Conservation (phyloP, 1,284 basidiomycete genomes). For the Cryptococcus sp. region DNA sequence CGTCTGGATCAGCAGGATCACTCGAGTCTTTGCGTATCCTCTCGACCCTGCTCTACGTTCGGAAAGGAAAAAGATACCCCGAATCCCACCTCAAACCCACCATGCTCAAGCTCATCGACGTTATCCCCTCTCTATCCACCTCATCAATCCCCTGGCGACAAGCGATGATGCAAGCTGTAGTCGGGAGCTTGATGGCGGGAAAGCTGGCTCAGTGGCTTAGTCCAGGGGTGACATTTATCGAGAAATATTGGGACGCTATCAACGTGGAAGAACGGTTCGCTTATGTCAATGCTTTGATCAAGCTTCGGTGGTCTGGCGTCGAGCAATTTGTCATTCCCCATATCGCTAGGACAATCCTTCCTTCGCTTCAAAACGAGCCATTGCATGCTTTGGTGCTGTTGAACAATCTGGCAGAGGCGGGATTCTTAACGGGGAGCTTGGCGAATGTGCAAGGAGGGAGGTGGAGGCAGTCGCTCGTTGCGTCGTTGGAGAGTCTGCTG, state of each 20-base stretch:
- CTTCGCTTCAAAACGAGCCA: slow-evolving; percentile 26
- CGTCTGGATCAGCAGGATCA: background rate
- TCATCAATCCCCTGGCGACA: slow-evolving; percentile 19
- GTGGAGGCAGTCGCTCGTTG: slow-evolving; percentile 37
- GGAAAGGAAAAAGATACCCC: slow-evolving; percentile 49
- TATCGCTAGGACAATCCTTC: slow-evolving; percentile 31
- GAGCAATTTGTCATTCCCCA: slow-evolving; percentile 47
- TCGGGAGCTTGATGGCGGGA: slow-evolving; percentile 36
- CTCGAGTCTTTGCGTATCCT: background rate
- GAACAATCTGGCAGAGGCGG: slow-evolving; percentile 38
- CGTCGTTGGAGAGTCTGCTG: slow-evolving; percentile 17
- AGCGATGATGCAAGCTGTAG: slow-evolving; percentile 26
- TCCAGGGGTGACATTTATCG: slow-evolving; percentile 43
- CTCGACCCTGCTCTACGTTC: slow-evolving; percentile 49
- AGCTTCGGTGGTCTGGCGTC: slow-evolving; percentile 42
- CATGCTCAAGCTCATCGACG: slow-evolving; percentile 31
- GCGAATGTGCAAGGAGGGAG: slow-evolving; percentile 44
- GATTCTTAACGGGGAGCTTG: slow-evolving; percentile 40
- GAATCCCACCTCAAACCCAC: slow-evolving; percentile 48
- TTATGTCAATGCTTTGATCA: slow-evolving; percentile 39
- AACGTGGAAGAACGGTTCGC: slow-evolving; percentile 29
- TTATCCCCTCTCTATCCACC: background rate
- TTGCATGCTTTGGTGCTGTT: slow-evolving; percentile 39
- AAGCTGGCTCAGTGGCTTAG: slow-evolving; percentile 46
- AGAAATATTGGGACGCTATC: slow-evolving; percentile 37